Base-by-base conservation (phyloP, 2,329 filamentous ascomycete species). In the Colletotrichum coccodes region DNA sequence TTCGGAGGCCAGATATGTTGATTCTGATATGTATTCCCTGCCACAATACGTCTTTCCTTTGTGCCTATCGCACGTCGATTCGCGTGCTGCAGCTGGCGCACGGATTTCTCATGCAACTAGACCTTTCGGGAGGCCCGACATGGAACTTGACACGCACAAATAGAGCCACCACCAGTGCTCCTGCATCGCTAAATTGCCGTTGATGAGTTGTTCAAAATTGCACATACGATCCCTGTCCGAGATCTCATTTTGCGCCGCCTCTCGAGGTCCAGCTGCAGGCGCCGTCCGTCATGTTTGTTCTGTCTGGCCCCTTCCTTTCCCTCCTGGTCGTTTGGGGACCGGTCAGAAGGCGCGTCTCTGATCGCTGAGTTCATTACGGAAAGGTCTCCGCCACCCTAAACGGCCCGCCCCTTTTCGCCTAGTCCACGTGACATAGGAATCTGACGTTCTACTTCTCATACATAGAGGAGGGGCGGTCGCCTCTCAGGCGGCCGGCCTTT, bases 171-270 rank as follows among this genome's bases (percentile, higher is more conserved):
- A 23, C 21, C 14, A 49, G 42, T 67, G 9, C 40, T 64, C 54
- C 60, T 61, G 56, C 66, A 28, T 50, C 57, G 56, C 50, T 23
- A 61, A 53, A 61, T 46, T 61, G 62, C 49, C 57, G 57, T 46
- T 60, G 67, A 70, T 70, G 67, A 70, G 67, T 70, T 70, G 67
- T 70, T 47, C 62, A 70, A 62, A 62, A 30, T 44, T 44, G 36
- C 57, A 57, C 62, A 26, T 40, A 57, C 50, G 52, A 67, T 40
- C 63, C 67, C 58, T 70, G 67, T 53, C 30, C 49, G 32, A 67
- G 63, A 70, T 67, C 49, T 67, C 52, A 47, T 21, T 52, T 60
- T 32, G 23, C 46, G 53, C 60, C 60, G 50, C 34, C 32, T 9
- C 53, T 59, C 26, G 60, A 46, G 11, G 28, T 34, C n/a, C 21